phyloP scores from a whole-genome alignment of 148 eudicot species.

The Chenopodium formosanum region DNA sequence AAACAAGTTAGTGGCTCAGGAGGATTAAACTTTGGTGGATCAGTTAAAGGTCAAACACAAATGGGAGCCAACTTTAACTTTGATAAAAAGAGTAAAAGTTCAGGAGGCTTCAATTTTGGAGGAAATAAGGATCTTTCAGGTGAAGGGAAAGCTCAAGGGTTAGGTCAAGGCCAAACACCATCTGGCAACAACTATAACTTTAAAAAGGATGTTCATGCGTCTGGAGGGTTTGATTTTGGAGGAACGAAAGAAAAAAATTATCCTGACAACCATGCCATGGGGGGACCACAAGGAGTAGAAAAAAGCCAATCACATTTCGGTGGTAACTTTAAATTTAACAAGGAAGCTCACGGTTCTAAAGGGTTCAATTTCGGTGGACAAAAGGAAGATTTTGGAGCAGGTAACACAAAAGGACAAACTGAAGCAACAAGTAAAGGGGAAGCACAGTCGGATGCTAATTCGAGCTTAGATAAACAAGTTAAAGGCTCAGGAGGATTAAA shows the following conservation, averaged over 20 bases:
- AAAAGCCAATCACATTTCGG: no score
- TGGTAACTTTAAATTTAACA: background rate
- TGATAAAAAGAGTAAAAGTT: background rate
- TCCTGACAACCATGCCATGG: no score
- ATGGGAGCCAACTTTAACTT: background rate
- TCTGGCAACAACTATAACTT: background rate
- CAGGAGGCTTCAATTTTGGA: background rate
- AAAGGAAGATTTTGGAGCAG: background rate
- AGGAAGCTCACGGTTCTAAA: background rate
- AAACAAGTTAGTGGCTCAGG: background rate
- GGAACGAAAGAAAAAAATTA: background rate
- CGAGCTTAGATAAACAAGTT: background rate
- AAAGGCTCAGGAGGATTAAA: background rate
- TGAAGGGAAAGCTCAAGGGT: background rate
- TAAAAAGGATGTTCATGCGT: no score
- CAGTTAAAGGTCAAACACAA: background rate
- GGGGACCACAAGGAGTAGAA: no score
- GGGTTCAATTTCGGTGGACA: slow-evolving; percentile 1
- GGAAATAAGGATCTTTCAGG: background rate
- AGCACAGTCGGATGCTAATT: background rate
- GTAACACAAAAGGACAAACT: background rate
- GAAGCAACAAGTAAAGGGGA: background rate
- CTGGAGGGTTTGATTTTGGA: background rate
- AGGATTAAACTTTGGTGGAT: background rate
- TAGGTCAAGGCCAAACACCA: background rate